These are phyloP conservation scores for Eragrostis nindensis DNA, from an alignment of 176 grass and related monocot species.

Conservation along the genomic window DNA sequence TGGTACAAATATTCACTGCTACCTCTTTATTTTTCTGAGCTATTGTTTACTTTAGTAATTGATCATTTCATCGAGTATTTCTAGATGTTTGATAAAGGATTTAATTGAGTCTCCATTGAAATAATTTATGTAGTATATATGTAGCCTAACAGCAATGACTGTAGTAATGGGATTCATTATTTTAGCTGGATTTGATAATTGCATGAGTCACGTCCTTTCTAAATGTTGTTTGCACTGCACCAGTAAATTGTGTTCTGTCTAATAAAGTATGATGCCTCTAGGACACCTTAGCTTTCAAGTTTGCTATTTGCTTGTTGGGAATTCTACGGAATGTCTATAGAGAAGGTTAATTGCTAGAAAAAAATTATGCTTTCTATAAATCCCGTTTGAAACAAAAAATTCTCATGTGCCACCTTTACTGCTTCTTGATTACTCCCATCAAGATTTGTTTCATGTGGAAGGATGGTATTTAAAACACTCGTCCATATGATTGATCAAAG, in stretches of 20 bases:
- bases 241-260: neutral
- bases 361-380: neutral
- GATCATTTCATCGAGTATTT: neutral
- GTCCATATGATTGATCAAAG: neutral
- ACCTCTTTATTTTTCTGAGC: neutral
- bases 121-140: conserved; percentile 6
- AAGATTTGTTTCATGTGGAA: neutral
- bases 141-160: neutral
- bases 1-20: neutral
- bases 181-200: neutral
- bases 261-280: neutral
- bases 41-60: neutral
- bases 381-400: neutral
- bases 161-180: neutral
- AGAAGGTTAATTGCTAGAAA: neutral
- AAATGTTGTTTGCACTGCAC: neutral
- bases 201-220: neutral
- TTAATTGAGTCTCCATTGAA: neutral
- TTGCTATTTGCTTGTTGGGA: neutral
- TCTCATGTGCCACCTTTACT: neutral
- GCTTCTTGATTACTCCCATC: neutral
- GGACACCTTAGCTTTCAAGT: neutral
- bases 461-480: neutral
- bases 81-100: neutral
- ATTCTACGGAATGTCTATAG: neutral